Evolutionary conservation across 495 filamentous ascomycete genomes (phyloP), one percentile per base, ranked within the genome.

Genomic region (Lophiotrema nucula): DNA sequence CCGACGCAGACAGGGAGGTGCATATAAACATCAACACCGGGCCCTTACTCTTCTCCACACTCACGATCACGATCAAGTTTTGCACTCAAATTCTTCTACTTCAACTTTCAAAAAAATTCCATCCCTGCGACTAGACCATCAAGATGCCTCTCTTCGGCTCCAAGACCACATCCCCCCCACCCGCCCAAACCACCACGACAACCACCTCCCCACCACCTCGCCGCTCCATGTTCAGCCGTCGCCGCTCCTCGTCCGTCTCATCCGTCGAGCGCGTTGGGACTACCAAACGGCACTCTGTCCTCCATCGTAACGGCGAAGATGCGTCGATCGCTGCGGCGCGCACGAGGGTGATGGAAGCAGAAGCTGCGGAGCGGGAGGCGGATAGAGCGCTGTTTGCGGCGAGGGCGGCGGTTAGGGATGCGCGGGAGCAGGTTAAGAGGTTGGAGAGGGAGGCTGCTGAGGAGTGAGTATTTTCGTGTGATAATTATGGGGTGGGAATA

Each of bases 371-470:
- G 70, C 69, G 73, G 8, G 82, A 86, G 13, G 85, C 85, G 3
- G 84, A 87, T 48, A 72, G 77, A 4, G 85, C 84, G 3, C 66
- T 88, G 19, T 69, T 79, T 12, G 74, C 75, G 0, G 81, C 83
- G 0, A 75, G 78, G 44, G 67, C 72, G 41, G 79, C 81, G 3
- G 83, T 86, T 13, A 77, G 77, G 41, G 77, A 84, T 47, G 84
- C 84, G 0, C 73, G 77, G 50, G 83, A 83, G 26, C 80, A 87
- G 54, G 82, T 86, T 6, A 81, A 77, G 73, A 69, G 70, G 18
- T 70, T 88, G 5, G 85, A 87, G 71, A 70, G 74, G 28, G 85
- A 87, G 71, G 84, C 83, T 0, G 73, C 76, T 49, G 82, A 87
- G 67, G 82, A 87, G 74, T 74, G 60, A 64, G 68, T 52, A 15